Conservation (phyloP, 148 eudicot species). For the Fallopia convolvulus region DNA sequence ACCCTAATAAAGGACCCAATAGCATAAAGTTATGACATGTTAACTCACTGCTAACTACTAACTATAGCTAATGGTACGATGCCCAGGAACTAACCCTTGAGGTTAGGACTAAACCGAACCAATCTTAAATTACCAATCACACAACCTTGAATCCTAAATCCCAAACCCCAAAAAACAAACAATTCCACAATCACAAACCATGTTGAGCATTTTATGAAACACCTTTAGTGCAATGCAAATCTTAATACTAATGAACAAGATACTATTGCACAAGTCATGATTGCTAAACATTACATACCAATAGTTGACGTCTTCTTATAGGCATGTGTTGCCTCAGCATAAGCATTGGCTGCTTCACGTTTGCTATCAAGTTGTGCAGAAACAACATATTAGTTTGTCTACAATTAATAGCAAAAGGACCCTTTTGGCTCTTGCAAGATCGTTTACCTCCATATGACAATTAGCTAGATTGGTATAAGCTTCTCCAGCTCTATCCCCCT, state of each 20-base stretch:
- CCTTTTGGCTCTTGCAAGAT: not conserved
- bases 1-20: not conserved
- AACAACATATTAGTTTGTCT: not conserved
- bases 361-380: conserved; percentile 44
- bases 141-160: too few relatives aligned
- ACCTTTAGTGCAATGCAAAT: too few relatives aligned
- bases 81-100: too few relatives aligned
- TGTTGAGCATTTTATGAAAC: too few relatives aligned
- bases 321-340: conserved; percentile 62
- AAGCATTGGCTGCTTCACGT: conserved; percentile 67
- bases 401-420: not conserved
- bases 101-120: too few relatives aligned
- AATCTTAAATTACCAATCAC: too few relatives aligned
- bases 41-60: not conserved
- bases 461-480: conserved; percentile 46
- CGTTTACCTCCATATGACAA: conserved; percentile 47
- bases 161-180: too few relatives aligned
- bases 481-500: conserved; percentile 60
- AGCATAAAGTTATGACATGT: too few relatives aligned
- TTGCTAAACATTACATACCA: conserved; percentile 25
- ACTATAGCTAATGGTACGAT: too few relatives aligned
- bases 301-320: conserved; percentile 47
- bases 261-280: not conserved
- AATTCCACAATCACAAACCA: too few relatives aligned
- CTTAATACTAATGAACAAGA: too few relatives aligned